A percentile compares a stretch with the other conserved stretches of the same genome.
Conservation (phyloP, 352 stramenopile genomes). For the Elongisporangium senticosum region DNA sequence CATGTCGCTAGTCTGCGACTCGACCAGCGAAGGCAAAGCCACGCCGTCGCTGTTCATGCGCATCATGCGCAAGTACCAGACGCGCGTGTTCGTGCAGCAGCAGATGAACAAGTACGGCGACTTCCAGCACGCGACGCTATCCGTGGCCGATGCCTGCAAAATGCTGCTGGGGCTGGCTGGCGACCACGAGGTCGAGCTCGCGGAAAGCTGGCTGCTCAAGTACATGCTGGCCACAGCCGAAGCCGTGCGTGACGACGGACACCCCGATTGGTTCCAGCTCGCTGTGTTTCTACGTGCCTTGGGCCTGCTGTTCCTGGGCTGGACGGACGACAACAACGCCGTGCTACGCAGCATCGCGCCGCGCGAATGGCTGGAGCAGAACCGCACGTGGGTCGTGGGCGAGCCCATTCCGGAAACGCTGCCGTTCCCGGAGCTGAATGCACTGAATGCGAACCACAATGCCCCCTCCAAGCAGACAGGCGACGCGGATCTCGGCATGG, state of each 20-base stretch:
- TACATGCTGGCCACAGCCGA: slow-evolving; percentile 67
- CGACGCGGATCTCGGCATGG: slow-evolving; percentile 18
- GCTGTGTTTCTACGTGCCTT: slow-evolving; percentile 65
- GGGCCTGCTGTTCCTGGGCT: slow-evolving; percentile 72
- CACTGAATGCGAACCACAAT: slow-evolving; percentile 55
- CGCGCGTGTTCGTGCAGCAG: slow-evolving; percentile 33
- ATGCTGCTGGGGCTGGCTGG: slow-evolving; percentile 57
- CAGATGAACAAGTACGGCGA: slow-evolving; percentile 39
- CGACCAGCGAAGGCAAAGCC: slow-evolving; percentile 14
- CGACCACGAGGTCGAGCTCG: slow-evolving; percentile 27
- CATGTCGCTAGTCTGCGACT: slow-evolving; percentile 75
- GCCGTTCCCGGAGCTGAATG: slow-evolving; percentile 55
- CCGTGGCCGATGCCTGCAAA: slow-evolving; percentile 53
- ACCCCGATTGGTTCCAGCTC: slow-evolving; percentile 81
- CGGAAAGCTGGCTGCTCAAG: slow-evolving; percentile 55
- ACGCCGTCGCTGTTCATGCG: slow-evolving; percentile 46
- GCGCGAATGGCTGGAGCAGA: slow-evolving; percentile 62
- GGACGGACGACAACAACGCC: slow-evolving; percentile 63
- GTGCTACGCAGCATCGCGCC: slow-evolving; percentile 62
- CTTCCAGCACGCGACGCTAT: slow-evolving; percentile 51
- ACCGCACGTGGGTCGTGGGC: slow-evolving; percentile 63
- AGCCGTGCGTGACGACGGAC: slow-evolving; percentile 53
- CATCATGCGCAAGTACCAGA: slow-evolving; percentile 79
- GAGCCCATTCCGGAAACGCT: slow-evolving; percentile 49
- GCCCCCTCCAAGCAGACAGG: neutral